Base-by-base conservation (phyloP, 2,329 filamentous ascomycete genomes). In the Dendrostoma leiphaemia region DNA sequence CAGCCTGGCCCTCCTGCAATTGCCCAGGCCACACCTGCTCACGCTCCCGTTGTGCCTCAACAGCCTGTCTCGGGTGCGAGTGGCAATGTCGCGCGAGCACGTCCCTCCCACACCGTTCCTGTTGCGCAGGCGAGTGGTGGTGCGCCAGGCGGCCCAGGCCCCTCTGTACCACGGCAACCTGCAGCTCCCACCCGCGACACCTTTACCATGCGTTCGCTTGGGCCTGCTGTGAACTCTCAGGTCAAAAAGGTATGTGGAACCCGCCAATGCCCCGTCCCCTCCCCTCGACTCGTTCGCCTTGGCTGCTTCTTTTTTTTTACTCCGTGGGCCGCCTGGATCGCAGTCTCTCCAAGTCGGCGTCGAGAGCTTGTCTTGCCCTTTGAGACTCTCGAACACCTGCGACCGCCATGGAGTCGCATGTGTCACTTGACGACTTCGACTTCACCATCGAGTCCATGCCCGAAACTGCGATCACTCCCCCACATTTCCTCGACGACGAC, bases 131-230 rank as follows among this genome's bases (percentile, higher is more conserved):
- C 31, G 26, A 46, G 43, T n/a, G 48, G 48, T 24, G 44, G 44
- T 24, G 48, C 48, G 21, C 29, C 48, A 19, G n/a, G 21, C 24
- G 48, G 48, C 31, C 38, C 53, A 61, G 47, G 48, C 57, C 40
- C 57, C 51, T 35, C 55, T 56, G 54, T 54, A 44, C 38, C 63
- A 45, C 51, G 59, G 53, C 52, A 57, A 48, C 43, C 54, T 49
- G 59, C 59, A 8, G 48, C 55, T 31, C 60, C 63, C 54, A 67
- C 67, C 47, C 80, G 82, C 63, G 82, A 86, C 65, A 69, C 70
- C 48, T 83, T 72, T 64, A 84, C 84, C 64, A 67, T 79, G 60
- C 83, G 88, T 71, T 89, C 89, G 57, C 79, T 92, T 49, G 88
- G 88, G 58, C 71, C 73, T 44, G 76, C 78, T 32, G 77, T 89